These are phyloP conservation scores for Diaporthe amygdali DNA, from an alignment of 2,329 filamentous ascomycete species.

Conservation along the genomic window DNA sequence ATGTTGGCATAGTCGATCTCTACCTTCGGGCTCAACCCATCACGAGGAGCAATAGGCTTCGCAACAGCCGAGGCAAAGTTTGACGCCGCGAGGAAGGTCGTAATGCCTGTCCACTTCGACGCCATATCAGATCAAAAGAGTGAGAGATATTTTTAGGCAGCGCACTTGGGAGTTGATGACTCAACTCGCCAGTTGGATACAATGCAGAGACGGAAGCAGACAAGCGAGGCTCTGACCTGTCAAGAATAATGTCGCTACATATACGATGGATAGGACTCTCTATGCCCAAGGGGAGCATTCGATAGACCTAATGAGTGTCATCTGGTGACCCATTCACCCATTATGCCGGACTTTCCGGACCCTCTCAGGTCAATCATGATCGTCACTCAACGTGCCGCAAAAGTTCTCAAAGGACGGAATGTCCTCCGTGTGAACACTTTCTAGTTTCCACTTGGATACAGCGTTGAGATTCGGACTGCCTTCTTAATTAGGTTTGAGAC, in stretches of 20 bases:
- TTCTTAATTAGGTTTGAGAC: too few species aligned
- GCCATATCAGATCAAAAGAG: not conserved
- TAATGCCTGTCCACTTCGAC: not conserved
- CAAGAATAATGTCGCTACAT: not conserved
- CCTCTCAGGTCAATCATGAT: not conserved
- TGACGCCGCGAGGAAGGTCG: not conserved
- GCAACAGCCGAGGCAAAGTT: not conserved
- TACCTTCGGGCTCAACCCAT: not conserved
- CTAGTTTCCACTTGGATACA: too few species aligned
- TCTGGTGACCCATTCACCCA: not conserved
- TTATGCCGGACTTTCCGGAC: not conserved
- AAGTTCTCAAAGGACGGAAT: not conserved
- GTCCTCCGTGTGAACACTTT: not conserved
- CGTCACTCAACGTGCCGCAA: not conserved
- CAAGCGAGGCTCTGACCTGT: not conserved
- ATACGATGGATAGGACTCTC: not conserved
- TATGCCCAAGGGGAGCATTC: not conserved
- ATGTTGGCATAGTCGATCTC: constrained; percentile 1
- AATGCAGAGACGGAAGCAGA: not conserved
- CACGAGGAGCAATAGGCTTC: not conserved
- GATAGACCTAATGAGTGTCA: not conserved
- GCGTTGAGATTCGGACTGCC: too few species aligned
- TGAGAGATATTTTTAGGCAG: not conserved
- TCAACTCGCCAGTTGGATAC: not conserved
- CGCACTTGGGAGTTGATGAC: not conserved